These are phyloP conservation scores for Boletus rubroflammeus DNA, from an alignment of 768 basidiomycete species.

Conservation along the genomic window DNA sequence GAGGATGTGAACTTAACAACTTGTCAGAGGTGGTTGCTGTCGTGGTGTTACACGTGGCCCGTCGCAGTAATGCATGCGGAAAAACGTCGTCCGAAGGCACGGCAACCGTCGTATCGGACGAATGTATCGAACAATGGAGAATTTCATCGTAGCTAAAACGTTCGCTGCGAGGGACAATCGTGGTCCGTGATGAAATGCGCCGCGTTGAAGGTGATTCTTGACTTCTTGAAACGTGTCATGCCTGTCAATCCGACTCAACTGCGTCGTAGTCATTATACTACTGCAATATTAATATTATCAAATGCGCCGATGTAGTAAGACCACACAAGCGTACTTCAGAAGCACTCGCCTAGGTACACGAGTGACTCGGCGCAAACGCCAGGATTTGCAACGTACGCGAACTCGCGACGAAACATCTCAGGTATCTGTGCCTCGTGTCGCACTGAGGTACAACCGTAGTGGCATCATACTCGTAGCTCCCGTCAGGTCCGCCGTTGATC, in stretches of 20 bases:
- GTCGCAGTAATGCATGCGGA: neutral
- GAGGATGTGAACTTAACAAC: neutral
- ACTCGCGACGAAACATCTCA: neutral
- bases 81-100: neutral
- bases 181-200: slow-evolving; percentile 9
- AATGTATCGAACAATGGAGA: slow-evolving; percentile 14
- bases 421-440: slow-evolving; percentile 1
- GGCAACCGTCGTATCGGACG: slow-evolving; percentile 1
- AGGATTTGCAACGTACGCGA: neutral
- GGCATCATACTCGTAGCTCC: neutral
- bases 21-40: neutral
- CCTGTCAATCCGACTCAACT: slow-evolving; percentile 1
- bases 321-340: neutral
- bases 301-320: neutral
- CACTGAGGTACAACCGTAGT: neutral
- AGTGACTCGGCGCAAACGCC: neutral
- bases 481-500: neutral
- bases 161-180: slow-evolving; percentile 9
- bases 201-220: neutral
- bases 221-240: slow-evolving; percentile 13
- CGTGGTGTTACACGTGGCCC: neutral
- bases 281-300: neutral
- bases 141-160: neutral
- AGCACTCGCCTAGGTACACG: neutral
- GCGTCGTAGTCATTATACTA: neutral